Conservation (phyloP, 2,329 filamentous ascomycete genomes). For the Fusarium tjaetaba region DNA sequence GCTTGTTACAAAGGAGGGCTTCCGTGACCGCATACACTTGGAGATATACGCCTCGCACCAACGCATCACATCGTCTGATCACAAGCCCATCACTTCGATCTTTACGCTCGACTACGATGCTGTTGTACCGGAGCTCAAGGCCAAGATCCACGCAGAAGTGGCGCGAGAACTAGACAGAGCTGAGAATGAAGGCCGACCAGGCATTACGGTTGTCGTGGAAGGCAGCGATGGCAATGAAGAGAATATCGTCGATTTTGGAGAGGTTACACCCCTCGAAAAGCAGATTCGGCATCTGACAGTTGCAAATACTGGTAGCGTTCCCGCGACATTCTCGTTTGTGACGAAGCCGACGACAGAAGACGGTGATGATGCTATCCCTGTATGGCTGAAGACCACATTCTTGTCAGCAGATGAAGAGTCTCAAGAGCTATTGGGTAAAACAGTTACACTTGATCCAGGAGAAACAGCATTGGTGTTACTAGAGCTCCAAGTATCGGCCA, state of each 20-base stretch:
- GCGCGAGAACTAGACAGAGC: constrained; percentile 87
- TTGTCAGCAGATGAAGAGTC: constrained; percentile 54
- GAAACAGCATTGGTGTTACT: constrained; percentile 80
- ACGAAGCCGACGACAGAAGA: constrained; percentile 69
- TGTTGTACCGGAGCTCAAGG: constrained; percentile 85
- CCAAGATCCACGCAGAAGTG: constrained; percentile 85
- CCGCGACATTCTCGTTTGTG: constrained; percentile 82
- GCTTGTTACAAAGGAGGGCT: constrained; percentile 67
- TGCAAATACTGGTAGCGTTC: constrained; percentile 88
- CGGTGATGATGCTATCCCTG: constrained; percentile 54
- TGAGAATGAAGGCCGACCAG: constrained; percentile 89
- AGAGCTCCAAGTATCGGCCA: constrained; percentile 71
- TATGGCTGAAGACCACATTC: constrained; percentile 79
- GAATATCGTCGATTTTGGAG: constrained; percentile 78
- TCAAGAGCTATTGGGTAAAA: constrained; percentile 49
- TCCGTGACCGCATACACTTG: constrained; percentile 62
- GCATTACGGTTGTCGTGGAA: constrained; percentile 85
- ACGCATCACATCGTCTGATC: constrained; percentile 89
- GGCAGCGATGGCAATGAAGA: constrained; percentile 55
- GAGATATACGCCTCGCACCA: constrained; percentile 88
- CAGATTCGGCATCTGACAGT: constrained; percentile 78
- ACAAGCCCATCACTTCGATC: constrained; percentile 87
- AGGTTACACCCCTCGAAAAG: constrained; percentile 74
- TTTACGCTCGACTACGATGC: constrained; percentile 89
- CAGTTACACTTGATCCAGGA: constrained; percentile 81